Evolutionary conservation across 2,329 filamentous ascomycete species (phyloP), one percentile per base, ranked within the genome.

Genomic region (Beauveria asiatica): DNA sequence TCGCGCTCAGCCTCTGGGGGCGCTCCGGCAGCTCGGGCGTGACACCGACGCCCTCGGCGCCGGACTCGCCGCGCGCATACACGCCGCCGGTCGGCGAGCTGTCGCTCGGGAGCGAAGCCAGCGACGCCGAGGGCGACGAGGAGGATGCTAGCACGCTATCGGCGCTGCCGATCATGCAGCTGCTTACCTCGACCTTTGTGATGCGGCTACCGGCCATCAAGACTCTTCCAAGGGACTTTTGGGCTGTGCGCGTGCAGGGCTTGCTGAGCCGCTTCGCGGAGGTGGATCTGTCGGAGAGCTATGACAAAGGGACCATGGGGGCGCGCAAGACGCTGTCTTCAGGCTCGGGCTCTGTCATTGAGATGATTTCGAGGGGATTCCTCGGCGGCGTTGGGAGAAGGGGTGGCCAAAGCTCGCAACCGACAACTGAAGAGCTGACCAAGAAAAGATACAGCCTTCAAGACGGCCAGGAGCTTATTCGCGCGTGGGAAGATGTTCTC

Each of bases 241-340:
- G 87, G 86, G 78, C 77, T 39, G 75, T 78, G n/a, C 79, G 83
- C 49, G 76, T 87, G 25, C 80, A 83, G 64, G 79, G 79, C 1
- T 71, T 90, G 17, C 75, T 90, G 65, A 74, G 76, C 65, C 79
- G 83, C 66, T 75, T 93, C 58, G 85, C 80, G 9, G 80, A 85
- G 37, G 87, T 84, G 2, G 84, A 90, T 55, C 75, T 93, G 37
- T 91, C 87, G 1, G 89, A 93, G 71, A 91, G 87, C 69, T 93
- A 92, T 67, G 89, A 93, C 70, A 91, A 91, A 72, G 89, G 87
- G 16, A 79, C 84, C 0, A 74, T 93, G 65, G 89, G 89, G 0
- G 85, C 86, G 62, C 79, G 89, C 56, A 92, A 91, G 74, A 89
- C 87, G 21, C 73, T 93, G 53, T 83, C 89, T 0, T 90, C 89